Base-by-base conservation (phyloP, 345 rosid species). In the Melaleuca quinquenervia region DNA sequence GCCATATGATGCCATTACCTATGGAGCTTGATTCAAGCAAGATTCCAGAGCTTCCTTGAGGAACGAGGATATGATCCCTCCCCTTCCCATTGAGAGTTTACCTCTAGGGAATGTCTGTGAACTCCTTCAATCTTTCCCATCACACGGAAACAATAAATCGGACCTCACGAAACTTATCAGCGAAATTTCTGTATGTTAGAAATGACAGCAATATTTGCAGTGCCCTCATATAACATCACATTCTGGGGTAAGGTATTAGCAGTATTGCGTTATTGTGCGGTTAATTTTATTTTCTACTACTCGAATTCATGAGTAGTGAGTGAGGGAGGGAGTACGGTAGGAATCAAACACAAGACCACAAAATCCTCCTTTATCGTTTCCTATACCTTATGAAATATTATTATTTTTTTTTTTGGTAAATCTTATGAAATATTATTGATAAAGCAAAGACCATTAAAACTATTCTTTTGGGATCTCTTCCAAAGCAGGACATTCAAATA, bases 401-500 rank as follows among this genome's bases (percentile, higher is more conserved):
- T 48, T 36, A n/a, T n/a, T n/a, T n/a, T n/a, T n/a, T n/a, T n/a
- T n/a, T n/a, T n/a, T n/a, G n/a, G n/a, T n/a, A n/a, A n/a, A n/a
- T n/a, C 60, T 22, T 22, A 54, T 55, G 60, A 55, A 55, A 55
- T 55, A 22, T 55, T 22, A 70, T 48, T 36, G 26, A 36, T 70
- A 36, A 36, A 41, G 48, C 36, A 70, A 70, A 11, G 78, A 70
- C 36, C 48, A 2, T 18, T 36, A 41, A 70, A 70, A 70, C 78
- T 36, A 18, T 36, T 70, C 32, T 13, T 58, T 88, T 8, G 98
- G 98, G 86, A 95, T 88, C 32, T 84, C 56, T 84, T 91, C 90
- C 92, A 95, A 89, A 84, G 94, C 96, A 92, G 87, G 80, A 84
- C 95, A 93, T 90, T 95, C 95, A 87, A 93, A 95, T 58, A 97